Conservation (phyloP, 352 stramenopile species). For the Aphanomyces astaci region DNA sequence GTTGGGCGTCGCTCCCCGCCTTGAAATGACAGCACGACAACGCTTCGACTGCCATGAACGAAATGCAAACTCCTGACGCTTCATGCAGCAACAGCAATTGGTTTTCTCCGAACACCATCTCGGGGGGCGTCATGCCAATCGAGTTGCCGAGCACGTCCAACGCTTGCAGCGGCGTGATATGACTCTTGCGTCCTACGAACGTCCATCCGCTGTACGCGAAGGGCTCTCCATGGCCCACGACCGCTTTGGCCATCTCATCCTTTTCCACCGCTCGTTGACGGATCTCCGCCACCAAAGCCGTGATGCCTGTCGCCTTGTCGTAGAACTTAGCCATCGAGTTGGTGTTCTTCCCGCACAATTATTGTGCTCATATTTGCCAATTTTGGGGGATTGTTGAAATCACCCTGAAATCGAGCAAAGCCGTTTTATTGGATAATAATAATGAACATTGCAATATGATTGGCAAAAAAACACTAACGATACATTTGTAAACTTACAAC, state of each 20-base stretch:
- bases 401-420: no score
- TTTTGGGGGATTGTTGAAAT: background rate
- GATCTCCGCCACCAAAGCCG: constrained; percentile 41
- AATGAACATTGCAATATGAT: no score
- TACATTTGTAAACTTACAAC: no score
- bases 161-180: constrained; percentile 69
- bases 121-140: constrained; percentile 51
- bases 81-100: constrained; percentile 69
- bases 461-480: no score
- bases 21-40: constrained; percentile 65
- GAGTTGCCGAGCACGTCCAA: constrained; percentile 44
- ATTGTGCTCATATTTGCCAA: no score
- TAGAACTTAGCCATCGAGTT: constrained; percentile 44
- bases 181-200: constrained; percentile 72
- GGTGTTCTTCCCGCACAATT: no score
- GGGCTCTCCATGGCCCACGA: constrained; percentile 24
- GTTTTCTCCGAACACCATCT: constrained; percentile 84
- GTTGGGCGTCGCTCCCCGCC: constrained; percentile 33
- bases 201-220: constrained; percentile 55
- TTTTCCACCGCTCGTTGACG: constrained; percentile 28
- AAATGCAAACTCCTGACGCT: constrained; percentile 58
- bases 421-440: no score
- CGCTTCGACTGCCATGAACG: constrained; percentile 67
- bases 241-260: constrained; percentile 44
- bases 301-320: constrained; percentile 38